Base-by-base conservation (phyloP, 2,329 filamentous ascomycete species). In the Fusarium neocosmosporiellum region DNA sequence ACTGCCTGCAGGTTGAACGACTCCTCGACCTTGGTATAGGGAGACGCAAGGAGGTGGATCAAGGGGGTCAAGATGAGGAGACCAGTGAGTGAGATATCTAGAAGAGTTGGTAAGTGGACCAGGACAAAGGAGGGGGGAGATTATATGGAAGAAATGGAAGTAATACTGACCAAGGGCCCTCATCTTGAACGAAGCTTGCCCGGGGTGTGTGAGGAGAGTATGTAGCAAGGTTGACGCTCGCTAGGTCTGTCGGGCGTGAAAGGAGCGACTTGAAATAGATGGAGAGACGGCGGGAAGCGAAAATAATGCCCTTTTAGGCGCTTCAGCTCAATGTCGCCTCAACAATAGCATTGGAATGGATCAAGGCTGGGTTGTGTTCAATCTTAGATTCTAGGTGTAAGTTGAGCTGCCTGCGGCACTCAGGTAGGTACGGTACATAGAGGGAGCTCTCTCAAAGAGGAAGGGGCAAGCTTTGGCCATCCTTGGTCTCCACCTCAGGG, bases 21-120 rank as follows among this genome's bases (percentile, higher is more conserved):
- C 83, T 99, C 96, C 82, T 99, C 96, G 67, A 99, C 96, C 82
- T 99, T 99, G 65, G 95, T 98, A 84, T 97, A 96, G 1, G 96
- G 96, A 13, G 95, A 90, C 27, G 91, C 80, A 69, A 90, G 78
- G 63, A 97, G 89, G 81, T 98, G 94, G 63, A 93, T 63, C 3
- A 86, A 81, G 1, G 93, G 92, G 66, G 95, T 85, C 58, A 91
- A 82, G 71, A 91, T 78, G 67, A 84, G 78, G 50, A 82, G 71
- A 27, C 72, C 61, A 33, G 73, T 69, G 53, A 79, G 66, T 41
- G 72, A 36, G 18, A 71, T 16, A 59, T 82, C 80, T 81, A 57
- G 13, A 37, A 10, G 22, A 0, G 33, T 74, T 54, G 72, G 72
- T n/a, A 16, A 36, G 22, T 14, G 7, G 11, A 10, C 20, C 5